phyloP scores from a whole-genome alignment of 257 asterid genomes.

The Solanum dulcamara region DNA sequence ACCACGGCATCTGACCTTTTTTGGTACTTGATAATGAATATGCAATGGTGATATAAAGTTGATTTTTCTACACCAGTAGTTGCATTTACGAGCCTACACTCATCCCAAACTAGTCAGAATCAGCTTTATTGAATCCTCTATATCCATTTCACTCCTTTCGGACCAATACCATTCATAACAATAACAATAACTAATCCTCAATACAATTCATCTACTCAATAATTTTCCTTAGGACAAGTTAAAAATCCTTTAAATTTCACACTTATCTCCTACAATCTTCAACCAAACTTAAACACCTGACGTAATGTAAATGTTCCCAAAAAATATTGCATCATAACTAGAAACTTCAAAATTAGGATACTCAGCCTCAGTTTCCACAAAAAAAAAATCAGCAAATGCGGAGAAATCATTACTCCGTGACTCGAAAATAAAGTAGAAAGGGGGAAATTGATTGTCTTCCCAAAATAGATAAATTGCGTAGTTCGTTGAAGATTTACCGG shows the following conservation, averaged over 20 bases:
- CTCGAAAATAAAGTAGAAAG: neutral
- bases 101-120: neutral
- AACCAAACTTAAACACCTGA: neutral
- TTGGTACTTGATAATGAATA: neutral
- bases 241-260: neutral
- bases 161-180: neutral
- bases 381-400: neutral
- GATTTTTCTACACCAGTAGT: neutral
- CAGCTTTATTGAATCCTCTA: neutral
- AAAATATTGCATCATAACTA: neutral
- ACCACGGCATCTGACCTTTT: neutral
- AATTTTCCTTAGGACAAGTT: neutral
- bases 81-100: neutral
- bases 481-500: neutral
- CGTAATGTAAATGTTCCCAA: neutral
- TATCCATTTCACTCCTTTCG: neutral
- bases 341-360: neutral
- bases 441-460: neutral
- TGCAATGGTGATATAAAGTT: neutral
- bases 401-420: neutral
- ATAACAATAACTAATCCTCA: neutral
- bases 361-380: neutral
- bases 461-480: neutral
- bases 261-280: neutral
- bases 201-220: neutral